A percentile compares a stretch with the other conserved stretches of the same genome.
Conservation (phyloP, 2,329 filamentous ascomycete species). For the Aspergillus piperis region DNA sequence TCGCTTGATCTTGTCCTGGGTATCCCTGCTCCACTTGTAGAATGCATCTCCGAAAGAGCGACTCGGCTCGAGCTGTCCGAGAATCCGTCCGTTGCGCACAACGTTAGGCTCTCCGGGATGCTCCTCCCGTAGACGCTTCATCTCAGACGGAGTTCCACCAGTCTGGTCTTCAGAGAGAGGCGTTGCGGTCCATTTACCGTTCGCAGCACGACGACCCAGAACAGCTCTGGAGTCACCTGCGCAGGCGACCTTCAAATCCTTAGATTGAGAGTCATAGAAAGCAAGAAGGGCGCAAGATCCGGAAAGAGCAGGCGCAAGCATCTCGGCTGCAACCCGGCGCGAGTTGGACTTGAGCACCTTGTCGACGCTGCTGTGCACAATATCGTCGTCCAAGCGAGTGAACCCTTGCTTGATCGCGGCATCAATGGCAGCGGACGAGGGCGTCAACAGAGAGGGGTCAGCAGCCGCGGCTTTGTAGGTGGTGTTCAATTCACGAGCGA, state of each 20-base stretch:
- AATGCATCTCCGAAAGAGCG: slow-evolving; percentile 94
- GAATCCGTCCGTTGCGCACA: slow-evolving; percentile 81
- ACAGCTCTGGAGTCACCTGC: slow-evolving; percentile 96
- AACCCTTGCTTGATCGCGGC: slow-evolving; percentile 92
- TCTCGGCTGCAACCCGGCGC: slow-evolving; percentile 85
- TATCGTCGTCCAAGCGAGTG: slow-evolving; percentile 84
- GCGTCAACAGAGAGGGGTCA: slow-evolving; percentile 60
- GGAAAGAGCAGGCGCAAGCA: slow-evolving; percentile 87
- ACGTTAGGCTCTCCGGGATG: slow-evolving; percentile 90
- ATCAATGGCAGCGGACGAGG: slow-evolving; percentile 79
- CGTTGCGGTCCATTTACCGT: slow-evolving; percentile 90
- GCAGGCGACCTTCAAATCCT: slow-evolving; percentile 88
- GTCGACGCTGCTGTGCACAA: slow-evolving; percentile 87
- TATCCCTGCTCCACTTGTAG: slow-evolving; percentile 92
- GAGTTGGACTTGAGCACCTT: slow-evolving; percentile 88
- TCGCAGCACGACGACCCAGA: slow-evolving; percentile 73
- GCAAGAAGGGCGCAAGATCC: slow-evolving; percentile 96
- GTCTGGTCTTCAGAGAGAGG: slow-evolving; percentile 92
- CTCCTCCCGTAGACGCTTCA: slow-evolving; percentile 74
- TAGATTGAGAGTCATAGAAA: slow-evolving; percentile 88
- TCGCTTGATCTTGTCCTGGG: slow-evolving; percentile 76
- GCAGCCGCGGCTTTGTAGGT: slow-evolving; percentile 78
- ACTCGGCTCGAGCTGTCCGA: slow-evolving; percentile 88
- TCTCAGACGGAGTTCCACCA: slow-evolving; percentile 83
- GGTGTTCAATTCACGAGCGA: slow-evolving; percentile 86